These are phyloP conservation scores for Chaetomium olivaceum DNA, from an alignment of 2,329 filamentous ascomycete genomes.

Conservation along the genomic window DNA sequence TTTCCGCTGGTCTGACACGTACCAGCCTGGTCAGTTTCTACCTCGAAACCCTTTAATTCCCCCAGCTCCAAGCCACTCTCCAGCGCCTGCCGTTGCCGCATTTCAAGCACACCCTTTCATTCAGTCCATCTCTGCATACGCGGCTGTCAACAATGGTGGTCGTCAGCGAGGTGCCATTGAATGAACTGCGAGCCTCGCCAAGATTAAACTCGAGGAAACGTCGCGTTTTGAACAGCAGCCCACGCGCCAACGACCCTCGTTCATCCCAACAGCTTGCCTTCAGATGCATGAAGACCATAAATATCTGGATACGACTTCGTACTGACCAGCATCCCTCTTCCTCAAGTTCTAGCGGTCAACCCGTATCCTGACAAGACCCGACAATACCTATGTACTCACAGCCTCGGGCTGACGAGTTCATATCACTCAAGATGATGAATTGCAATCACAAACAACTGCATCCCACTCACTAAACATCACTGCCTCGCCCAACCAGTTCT, in stretches of 20 bases:
- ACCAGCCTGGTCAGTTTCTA: constrained; percentile 7
- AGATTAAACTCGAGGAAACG: background rate
- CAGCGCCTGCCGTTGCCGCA: background rate
- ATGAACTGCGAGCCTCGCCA: background rate
- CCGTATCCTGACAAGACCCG: background rate
- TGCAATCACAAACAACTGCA: background rate
- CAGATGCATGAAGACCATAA: background rate
- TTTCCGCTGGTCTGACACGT: constrained; percentile 10
- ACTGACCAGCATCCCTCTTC: background rate
- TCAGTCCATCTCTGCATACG: background rate
- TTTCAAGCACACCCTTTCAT: background rate
- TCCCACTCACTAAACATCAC: background rate
- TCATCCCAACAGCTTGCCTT: background rate
- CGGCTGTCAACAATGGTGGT: background rate
- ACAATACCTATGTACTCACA: background rate
- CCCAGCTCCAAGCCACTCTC: constrained; percentile 10
- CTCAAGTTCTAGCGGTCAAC: background rate
- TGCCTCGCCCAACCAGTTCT: background rate
- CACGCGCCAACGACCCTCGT: background rate
- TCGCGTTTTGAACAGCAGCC: background rate
- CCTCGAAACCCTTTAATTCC: constrained; percentile 28
- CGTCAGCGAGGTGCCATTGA: background rate
- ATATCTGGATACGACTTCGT: too few species aligned
- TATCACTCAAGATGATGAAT: background rate
- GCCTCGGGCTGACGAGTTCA: background rate